Evolutionary conservation across 345 rosid genomes (phyloP).

Genomic region (Camelina laxa): DNA sequence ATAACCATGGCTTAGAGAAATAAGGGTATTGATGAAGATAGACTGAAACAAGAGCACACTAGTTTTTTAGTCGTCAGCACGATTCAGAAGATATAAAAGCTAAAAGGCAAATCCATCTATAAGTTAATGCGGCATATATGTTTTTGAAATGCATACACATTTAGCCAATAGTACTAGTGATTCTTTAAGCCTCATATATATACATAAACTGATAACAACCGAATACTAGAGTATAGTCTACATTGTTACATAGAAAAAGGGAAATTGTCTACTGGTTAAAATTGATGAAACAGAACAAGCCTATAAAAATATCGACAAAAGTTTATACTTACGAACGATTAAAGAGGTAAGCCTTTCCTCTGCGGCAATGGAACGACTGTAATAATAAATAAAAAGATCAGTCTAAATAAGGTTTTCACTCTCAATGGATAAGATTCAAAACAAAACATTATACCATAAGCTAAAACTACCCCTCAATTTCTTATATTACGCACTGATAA

Average conservation of each 20-base stretch:
- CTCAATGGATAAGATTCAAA: not conserved
- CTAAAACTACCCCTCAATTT: not conserved
- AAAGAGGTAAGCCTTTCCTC: slow-evolving; percentile 87
- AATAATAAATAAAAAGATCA: not conserved
- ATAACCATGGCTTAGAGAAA: not conserved
- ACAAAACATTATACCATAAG: slow-evolving; percentile 8
- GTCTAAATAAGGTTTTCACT: not conserved
- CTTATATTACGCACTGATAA: not conserved
- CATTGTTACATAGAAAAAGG: not conserved
- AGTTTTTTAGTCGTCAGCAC: slow-evolving; percentile 21
- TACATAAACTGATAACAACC: not conserved
- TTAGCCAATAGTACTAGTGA: not conserved
- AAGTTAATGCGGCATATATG: not conserved
- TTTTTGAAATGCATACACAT: not conserved
- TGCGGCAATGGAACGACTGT: slow-evolving; percentile 72
- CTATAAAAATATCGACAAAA: not conserved
- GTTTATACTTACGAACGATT: slow-evolving; percentile 63
- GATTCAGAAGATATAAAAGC: slow-evolving; percentile 6
- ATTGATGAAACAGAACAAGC: slow-evolving; percentile 17
- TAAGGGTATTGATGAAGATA: not conserved
- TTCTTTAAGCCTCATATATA: not conserved
- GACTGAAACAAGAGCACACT: not conserved
- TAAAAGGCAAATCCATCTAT: slow-evolving; percentile 6
- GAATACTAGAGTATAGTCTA: not conserved
- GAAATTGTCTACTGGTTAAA: not conserved